Evolutionary conservation across 2,329 filamentous ascomycete species (phyloP), one percentile per base, ranked within the genome.

Genomic region (Colletotrichum chlorophyti): DNA sequence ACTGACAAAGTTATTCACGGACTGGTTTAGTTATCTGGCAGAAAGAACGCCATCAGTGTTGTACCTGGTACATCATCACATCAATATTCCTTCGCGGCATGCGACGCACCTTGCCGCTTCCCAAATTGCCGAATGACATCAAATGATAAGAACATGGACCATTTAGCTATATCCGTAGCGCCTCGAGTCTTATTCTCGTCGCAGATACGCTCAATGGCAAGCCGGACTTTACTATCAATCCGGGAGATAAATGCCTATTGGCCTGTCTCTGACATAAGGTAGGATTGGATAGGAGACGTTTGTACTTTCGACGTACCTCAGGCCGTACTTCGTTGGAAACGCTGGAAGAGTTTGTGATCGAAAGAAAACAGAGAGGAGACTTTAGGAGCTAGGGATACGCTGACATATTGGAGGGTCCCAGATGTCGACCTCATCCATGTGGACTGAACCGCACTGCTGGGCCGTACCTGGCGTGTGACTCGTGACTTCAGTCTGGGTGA

Each of bases 141-240:
- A 38, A 72, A 72, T 0, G 81, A 69, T 72, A 84, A 76, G 51
- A 82, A 84, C 12, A 78, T 68, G 69, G 75, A 81, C 82, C 82
- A 86, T 57, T 83, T 83, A 54, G 76, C 73, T 0, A 85, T 68
- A 55, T 86, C 81, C 0, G 70, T 72, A 0, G 62, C 70, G 0
- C 77, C 73, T 0, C 68, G 68, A 0, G 66, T 67, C 1, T 59
- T 59, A 10, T 76, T 73, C 37, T 85, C 81, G 10, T 76, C 67
- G 0, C 60, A 65, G 21, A 85, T 83, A 37, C 69, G 72, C 4
- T 73, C 29, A 1, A 85, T 71, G 0, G 79, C 68, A 6, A 81
- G 59, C 3, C 72, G 63, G 5, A 84, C 69, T 21, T 71, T 54
- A 1, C 67, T 65, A 32, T 73, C 66, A 17, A 75, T 67, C 1